Percentiles rank a stretch among this genome's conserved stretches.
Evolutionary conservation across 164 flowering plant genomes (phyloP).

Genomic region (Hamamelis virginiana): DNA sequence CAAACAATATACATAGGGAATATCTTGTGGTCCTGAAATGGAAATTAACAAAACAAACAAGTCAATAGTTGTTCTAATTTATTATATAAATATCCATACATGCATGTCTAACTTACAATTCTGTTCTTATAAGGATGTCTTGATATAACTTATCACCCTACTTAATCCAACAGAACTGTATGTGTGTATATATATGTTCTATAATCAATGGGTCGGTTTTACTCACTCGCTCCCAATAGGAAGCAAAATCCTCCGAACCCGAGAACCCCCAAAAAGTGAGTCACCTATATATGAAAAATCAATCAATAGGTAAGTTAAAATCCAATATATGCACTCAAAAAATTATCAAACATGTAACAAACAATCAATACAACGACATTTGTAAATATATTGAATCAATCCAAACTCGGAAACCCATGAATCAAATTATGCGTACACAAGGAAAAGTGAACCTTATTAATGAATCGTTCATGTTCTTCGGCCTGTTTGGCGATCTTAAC

Average conservation of each 20-base stretch:
- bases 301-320: not conserved
- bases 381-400: not conserved
- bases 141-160: too few relatives aligned
- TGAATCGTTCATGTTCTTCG: slow-evolving; percentile 89
- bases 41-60: slow-evolving; percentile 9
- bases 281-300: slow-evolving; percentile 53
- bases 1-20: slow-evolving; percentile 88
- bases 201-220: not conserved
- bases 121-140: too few relatives aligned
- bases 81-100: not conserved
- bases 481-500: slow-evolving; percentile 87
- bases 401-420: not conserved
- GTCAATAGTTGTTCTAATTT: not conserved
- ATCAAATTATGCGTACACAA: not conserved
- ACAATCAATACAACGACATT: slow-evolving; percentile 1
- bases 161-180: too few relatives aligned
- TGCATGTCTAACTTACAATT: too few relatives aligned
- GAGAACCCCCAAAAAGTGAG: slow-evolving; percentile 84
- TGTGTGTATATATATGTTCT: not conserved
- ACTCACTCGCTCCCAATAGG: slow-evolving; percentile 89
- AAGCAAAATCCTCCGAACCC: slow-evolving; percentile 93
- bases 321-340: not conserved
- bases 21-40: slow-evolving; percentile 82
- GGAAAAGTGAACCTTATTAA: slow-evolving; percentile 60
- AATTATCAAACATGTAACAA: slow-evolving; percentile 5